phyloP scores from a whole-genome alignment of 202 grass and related monocot species.

The Eragrostis tef region DNA sequence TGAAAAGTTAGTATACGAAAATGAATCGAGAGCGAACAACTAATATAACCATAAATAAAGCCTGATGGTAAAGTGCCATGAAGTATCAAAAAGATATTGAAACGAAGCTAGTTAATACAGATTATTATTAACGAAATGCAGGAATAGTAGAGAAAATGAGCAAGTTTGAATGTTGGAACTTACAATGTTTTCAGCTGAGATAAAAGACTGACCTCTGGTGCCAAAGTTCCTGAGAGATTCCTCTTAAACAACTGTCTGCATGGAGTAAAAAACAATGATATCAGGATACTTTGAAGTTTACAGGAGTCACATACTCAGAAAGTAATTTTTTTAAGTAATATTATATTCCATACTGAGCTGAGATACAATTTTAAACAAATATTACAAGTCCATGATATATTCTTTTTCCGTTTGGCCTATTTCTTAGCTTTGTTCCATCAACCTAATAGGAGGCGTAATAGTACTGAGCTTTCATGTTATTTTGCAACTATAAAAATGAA shows the following conservation, averaged over 20 bases:
- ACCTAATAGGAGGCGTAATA: neutral
- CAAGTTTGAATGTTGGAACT: slow-evolving; percentile 53
- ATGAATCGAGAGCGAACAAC: slow-evolving; percentile 18
- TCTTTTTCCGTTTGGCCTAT: too few relatives aligned
- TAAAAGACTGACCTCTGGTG: slow-evolving; percentile 75
- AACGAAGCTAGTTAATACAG: slow-evolving; percentile 14
- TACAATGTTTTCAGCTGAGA: slow-evolving; percentile 84
- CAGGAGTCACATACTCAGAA: neutral
- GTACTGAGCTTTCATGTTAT: neutral
- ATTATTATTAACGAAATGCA: slow-evolving; percentile 26
- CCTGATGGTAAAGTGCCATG: neutral
- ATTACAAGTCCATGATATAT: slow-evolving; percentile 24
- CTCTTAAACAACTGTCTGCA: slow-evolving; percentile 79
- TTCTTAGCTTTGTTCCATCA: too few relatives aligned
- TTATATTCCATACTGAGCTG: neutral
- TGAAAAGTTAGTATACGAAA: slow-evolving; percentile 32
- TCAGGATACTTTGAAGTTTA: slow-evolving; percentile 23
- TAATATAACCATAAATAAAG: slow-evolving; percentile 17
- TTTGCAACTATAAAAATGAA: neutral
- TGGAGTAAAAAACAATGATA: slow-evolving; percentile 25
- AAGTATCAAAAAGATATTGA: slow-evolving; percentile 25
- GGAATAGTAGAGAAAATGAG: slow-evolving; percentile 29
- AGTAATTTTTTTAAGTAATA: too few relatives aligned
- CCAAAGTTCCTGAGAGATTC: slow-evolving; percentile 82
- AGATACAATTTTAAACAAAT: slow-evolving; percentile 10